phyloP scores from a whole-genome alignment of 2,329 filamentous ascomycete genomes.

The Microsporum canis region DNA sequence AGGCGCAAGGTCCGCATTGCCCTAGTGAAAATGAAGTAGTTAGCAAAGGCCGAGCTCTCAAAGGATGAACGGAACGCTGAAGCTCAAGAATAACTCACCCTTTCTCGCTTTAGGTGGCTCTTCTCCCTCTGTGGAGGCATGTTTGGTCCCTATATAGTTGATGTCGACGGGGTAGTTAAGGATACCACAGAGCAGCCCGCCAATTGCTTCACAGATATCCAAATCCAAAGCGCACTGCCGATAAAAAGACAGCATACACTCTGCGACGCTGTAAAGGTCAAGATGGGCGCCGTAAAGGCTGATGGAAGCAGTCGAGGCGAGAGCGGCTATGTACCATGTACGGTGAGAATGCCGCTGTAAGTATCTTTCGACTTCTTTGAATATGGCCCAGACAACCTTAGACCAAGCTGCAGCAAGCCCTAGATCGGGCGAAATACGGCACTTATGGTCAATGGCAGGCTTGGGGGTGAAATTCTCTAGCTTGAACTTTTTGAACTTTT shows the following conservation, averaged over 20 bases:
- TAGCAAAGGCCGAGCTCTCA: neutral
- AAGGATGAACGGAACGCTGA: slow-evolving; percentile 12
- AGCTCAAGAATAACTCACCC: slow-evolving; percentile 45
- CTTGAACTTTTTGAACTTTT: neutral
- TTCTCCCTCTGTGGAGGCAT: slow-evolving; percentile 49
- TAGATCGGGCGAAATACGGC: neutral
- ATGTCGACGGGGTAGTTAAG: neutral
- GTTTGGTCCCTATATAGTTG: neutral
- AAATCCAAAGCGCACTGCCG: neutral
- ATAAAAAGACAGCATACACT: neutral
- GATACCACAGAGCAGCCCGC: neutral
- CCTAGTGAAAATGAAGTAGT: slow-evolving; percentile 10
- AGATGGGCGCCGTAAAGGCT: neutral
- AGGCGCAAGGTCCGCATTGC: slow-evolving; percentile 44
- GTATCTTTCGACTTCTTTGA: neutral
- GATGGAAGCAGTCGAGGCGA: neutral
- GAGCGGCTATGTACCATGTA: neutral
- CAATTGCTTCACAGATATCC: neutral
- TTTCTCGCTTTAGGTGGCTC: slow-evolving; percentile 72
- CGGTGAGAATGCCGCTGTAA: neutral
- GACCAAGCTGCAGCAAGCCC: neutral
- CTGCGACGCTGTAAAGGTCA: neutral
- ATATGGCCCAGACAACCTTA: neutral
- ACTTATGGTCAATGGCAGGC: neutral
- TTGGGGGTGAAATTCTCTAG: neutral